Base-by-base conservation (phyloP, 2,329 filamentous ascomycete species). In the Mollisiaceae sp. region DNA sequence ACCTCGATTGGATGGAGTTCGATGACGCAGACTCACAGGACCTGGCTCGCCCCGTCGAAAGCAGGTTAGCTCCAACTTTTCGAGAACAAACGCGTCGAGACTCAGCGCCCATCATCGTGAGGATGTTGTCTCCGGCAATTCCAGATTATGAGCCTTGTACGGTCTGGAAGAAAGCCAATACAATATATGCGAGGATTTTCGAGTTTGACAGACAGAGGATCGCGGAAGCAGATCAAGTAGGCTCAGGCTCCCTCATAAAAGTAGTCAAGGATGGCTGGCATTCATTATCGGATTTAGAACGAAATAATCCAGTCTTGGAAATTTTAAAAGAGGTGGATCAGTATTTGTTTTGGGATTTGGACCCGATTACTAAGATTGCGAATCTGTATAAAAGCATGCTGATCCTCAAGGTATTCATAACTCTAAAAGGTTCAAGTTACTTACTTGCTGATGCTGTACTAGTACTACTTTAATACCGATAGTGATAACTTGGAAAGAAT, bases 381-480 rank as follows among this genome's bases (percentile, higher is more conserved):
- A 65, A 63, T 61, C 38, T 69, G 47, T 69, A 70, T 39, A 70
- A 70, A 36, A 69, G 67, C 41, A 59, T 61, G 20, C 35, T 67
- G 18, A 43, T 70, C 2, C 50, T 70, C 15, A 70, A 70, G 66
- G 68, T 69, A 38, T 32, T 32, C 3, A 32, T 32, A 32, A 32
- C 6, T 32, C n/a, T n/a, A n/a, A n/a, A n/a, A n/a, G 43, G 18
- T 22, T 9, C 15, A n/a, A 47, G 18, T 39, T 8, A 39, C n/a
- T n/a, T n/a, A n/a, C n/a, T n/a, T 41, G 8, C n/a, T 50, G 45
- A 50, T 9, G 20, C 6, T n/a, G 14, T 8, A 8, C 8, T 18
- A 70, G 68, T 70, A 70, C 58, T 67, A 68, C 39, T 59, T 70
- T 27, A 65, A 69, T 43, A 22, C 64, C 11, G 61, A 65, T 20